phyloP scores from a whole-genome alignment of 176 grass and related monocot genomes.

The Juncus effusus region DNA sequence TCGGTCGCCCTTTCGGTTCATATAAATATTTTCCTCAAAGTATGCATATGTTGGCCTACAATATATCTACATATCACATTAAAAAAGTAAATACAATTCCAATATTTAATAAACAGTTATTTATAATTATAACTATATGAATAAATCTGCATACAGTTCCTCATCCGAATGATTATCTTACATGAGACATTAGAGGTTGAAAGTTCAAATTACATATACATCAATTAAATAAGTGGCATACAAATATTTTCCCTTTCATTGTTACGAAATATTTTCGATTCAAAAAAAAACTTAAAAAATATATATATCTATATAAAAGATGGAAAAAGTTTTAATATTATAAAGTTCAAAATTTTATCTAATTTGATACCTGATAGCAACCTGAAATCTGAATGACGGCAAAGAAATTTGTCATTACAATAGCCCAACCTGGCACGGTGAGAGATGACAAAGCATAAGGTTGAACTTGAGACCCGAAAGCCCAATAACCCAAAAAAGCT shows the following conservation, averaged over 20 bases:
- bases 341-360: background rate
- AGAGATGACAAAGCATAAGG: constrained; percentile 74
- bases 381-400: constrained; percentile 84
- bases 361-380: constrained; percentile 64
- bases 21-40: constrained; percentile 32
- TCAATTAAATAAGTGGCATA: no score
- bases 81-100: background rate
- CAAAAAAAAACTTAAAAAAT: no score
- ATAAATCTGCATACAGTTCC: no score
- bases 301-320: no score
- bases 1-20: constrained; percentile 11
- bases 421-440: constrained; percentile 53
- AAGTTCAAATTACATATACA: no score
- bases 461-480: constrained; percentile 61
- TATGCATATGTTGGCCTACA: constrained; percentile 59
- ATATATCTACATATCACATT: constrained; percentile 47
- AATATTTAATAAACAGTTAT: no score
- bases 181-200: no score
- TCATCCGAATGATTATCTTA: no score
- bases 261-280: no score
- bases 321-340: no score
- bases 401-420: constrained; percentile 80
- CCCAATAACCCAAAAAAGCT: constrained; percentile 70
- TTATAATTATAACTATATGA: no score
- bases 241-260: no score